Evolutionary conservation across 2,329 filamentous ascomycete species (phyloP).

Genomic region (Bipolaris gigantea): DNA sequence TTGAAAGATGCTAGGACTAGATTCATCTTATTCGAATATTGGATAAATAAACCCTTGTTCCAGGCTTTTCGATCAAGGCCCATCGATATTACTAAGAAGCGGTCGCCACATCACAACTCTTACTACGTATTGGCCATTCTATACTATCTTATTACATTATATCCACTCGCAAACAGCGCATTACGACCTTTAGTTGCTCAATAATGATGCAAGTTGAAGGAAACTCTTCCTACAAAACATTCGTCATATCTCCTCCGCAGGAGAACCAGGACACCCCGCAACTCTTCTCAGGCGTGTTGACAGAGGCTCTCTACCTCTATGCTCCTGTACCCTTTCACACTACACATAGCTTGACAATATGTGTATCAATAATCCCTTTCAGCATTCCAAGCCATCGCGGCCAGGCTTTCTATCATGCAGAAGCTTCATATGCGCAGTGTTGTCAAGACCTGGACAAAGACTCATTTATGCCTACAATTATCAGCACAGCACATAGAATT

Average conservation of each 20-base stretch:
- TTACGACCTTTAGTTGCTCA: too few species aligned
- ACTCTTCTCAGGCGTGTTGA: not conserved
- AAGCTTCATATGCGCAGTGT: not conserved
- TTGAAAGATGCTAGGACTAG: too few species aligned
- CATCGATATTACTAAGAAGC: too few species aligned
- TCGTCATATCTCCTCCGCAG: not conserved
- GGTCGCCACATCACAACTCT: too few species aligned
- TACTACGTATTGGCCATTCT: too few species aligned
- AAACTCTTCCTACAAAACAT: not conserved
- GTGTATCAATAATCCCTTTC: not conserved
- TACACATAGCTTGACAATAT: not conserved
- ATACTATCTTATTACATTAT: too few species aligned
- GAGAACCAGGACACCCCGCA: not conserved
- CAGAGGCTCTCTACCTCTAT: not conserved
- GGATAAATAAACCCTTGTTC: too few species aligned
- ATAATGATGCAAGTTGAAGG: too few species aligned
- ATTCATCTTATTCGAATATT: too few species aligned
- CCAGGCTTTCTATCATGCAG: not conserved
- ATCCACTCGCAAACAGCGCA: too few species aligned
- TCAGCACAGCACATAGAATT: not conserved
- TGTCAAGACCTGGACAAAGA: not conserved
- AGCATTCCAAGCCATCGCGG: not conserved
- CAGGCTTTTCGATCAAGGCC: too few species aligned
- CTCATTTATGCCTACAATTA: not conserved
- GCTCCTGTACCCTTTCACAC: not conserved